phyloP scores from a whole-genome alignment of 257 asterid species.

The Orobanche coerulescens region DNA sequence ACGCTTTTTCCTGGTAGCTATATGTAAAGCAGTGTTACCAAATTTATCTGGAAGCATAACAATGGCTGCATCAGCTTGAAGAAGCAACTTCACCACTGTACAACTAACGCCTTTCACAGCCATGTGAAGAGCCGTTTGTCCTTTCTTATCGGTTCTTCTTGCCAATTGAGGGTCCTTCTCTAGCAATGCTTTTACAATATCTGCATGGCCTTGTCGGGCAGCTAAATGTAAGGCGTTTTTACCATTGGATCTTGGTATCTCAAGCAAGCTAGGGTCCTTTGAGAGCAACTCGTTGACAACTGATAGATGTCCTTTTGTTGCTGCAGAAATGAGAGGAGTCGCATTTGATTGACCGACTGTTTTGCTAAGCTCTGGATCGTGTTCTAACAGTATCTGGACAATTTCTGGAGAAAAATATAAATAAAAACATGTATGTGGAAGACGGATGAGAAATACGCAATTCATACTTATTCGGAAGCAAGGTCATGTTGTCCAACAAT shows the following conservation, averaged over 20 bases:
- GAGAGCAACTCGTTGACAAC: constrained; percentile 56
- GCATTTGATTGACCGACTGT: constrained; percentile 69
- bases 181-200: constrained; percentile 53
- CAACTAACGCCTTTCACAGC: constrained; percentile 69
- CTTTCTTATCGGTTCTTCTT: constrained; percentile 63
- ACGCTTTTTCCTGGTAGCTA: constrained; percentile 72
- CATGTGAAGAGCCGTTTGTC: constrained; percentile 74
- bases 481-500: background rate
- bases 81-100: constrained; percentile 50
- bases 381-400: constrained; percentile 61
- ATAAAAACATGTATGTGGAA: background rate
- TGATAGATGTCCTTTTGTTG: constrained; percentile 58
- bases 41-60: constrained; percentile 71
- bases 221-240: constrained; percentile 67
- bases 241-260: constrained; percentile 60
- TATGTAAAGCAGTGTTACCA: constrained; percentile 64
- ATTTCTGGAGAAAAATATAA: constrained; percentile 30
- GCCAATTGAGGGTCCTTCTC: constrained; percentile 59
- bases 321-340: constrained; percentile 77
- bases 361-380: constrained; percentile 52
- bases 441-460: background rate
- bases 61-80: constrained; percentile 64
- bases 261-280: constrained; percentile 53
- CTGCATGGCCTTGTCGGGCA: constrained; percentile 70
- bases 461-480: background rate